These are phyloP conservation scores for Stentor coeruleus DNA, from an alignment of 73 alveolate genomes.

Conservation along the genomic window DNA sequence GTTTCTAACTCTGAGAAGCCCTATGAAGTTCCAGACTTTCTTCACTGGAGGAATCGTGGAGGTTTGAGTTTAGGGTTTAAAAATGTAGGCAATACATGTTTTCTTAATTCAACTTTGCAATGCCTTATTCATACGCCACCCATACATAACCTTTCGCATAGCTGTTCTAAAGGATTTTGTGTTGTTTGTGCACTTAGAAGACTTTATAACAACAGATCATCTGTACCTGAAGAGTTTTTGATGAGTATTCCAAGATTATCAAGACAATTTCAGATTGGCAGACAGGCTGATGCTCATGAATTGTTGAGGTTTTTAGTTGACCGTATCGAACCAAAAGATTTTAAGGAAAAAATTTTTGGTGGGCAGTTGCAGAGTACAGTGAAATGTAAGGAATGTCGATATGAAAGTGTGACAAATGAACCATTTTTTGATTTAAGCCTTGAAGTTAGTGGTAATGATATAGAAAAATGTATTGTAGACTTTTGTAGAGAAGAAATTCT, in stretches of 20 bases:
- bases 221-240: slow-evolving; percentile 6
- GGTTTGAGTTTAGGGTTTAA: background rate
- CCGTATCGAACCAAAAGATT: background rate
- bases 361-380: slow-evolving; percentile 15
- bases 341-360: background rate
- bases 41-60: slow-evolving; percentile 55
- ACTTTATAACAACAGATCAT: background rate
- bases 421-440: slow-evolving; percentile 5
- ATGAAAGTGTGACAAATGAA: background rate
- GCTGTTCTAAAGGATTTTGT: slow-evolving; percentile 1
- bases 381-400: background rate
- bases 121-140: slow-evolving; percentile 49
- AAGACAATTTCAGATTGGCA: slow-evolving; percentile 12
- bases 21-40: background rate
- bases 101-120: slow-evolving; percentile 53
- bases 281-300: slow-evolving; percentile 24
- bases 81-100: slow-evolving; percentile 61
- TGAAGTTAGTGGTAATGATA: slow-evolving; percentile 19
- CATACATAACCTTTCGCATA: slow-evolving; percentile 13
- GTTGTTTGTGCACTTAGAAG: background rate
- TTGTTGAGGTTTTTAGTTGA: background rate
- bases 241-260: background rate
- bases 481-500: slow-evolving; percentile 33
- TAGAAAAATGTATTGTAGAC: slow-evolving; percentile 36
- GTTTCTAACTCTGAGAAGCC: background rate